A percentile compares a stretch with the other conserved stretches of the same genome.
Conservation (phyloP, 257 asterid species). For the Coffea eugenioides region DNA sequence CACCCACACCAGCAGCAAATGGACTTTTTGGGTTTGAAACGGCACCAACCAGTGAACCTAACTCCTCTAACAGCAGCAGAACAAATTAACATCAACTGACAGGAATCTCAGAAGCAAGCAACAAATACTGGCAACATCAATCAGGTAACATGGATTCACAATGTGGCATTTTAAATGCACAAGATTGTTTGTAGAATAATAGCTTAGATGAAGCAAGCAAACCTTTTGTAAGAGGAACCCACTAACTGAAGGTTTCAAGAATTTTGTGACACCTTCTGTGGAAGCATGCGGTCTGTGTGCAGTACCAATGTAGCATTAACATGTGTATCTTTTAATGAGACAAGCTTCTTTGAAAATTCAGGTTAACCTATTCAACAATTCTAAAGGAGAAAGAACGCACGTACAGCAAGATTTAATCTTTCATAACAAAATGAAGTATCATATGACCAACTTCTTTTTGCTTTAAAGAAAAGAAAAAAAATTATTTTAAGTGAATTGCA, state of each 20-base stretch:
- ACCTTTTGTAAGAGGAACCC: slow-evolving; percentile 90
- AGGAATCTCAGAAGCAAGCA: neutral
- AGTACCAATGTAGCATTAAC: slow-evolving; percentile 90
- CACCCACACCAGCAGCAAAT: slow-evolving; percentile 90
- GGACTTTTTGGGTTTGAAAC: slow-evolving; percentile 77
- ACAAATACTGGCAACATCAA: neutral
- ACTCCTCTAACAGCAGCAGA: slow-evolving; percentile 46
- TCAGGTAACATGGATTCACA: neutral
- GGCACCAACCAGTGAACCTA: slow-evolving; percentile 84
- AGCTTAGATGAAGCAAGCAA: slow-evolving; percentile 10
- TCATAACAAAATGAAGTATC: neutral
- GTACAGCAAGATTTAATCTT: neutral
- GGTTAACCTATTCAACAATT: slow-evolving; percentile 57
- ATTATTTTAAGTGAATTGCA: neutral
- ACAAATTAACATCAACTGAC: neutral
- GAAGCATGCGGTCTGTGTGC: slow-evolving; percentile 96
- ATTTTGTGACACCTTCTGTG: slow-evolving; percentile 84
- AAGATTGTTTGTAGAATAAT: neutral
- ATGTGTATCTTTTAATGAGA: slow-evolving; percentile 70
- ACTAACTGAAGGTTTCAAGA: slow-evolving; percentile 84
- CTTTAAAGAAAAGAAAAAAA: too few relatives aligned
- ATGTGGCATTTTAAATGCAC: neutral
- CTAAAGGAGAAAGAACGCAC: neutral
- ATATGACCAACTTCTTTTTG: too few relatives aligned
- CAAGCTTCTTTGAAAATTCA: slow-evolving; percentile 82